Evolutionary conservation across 768 basidiomycete genomes (phyloP).

Genomic region (Suillus subluteus): DNA sequence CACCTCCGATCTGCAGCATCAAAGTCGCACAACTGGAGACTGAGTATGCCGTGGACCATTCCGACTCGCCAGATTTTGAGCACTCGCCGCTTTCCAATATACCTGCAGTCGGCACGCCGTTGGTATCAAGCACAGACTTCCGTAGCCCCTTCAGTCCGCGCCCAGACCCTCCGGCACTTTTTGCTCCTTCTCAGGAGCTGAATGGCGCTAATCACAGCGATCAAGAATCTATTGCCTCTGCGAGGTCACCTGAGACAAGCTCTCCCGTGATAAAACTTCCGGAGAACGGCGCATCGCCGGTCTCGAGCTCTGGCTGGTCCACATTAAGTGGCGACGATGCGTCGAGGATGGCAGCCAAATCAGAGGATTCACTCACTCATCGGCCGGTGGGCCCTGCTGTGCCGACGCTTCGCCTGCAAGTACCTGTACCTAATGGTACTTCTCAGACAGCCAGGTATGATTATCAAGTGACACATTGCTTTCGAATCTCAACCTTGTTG

Average conservation of each 20-base stretch:
- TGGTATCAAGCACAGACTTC: constrained; percentile 20
- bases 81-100: constrained; percentile 36
- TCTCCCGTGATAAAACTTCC: constrained; percentile 35
- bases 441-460: background rate
- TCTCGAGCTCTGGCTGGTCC: constrained; percentile 33
- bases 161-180: constrained; percentile 22
- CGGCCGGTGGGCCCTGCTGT: constrained; percentile 18
- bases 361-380: constrained; percentile 6
- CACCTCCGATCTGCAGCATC: constrained; percentile 18
- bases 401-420: constrained; percentile 33
- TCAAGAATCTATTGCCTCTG: constrained; percentile 28
- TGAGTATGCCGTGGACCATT: constrained; percentile 31
- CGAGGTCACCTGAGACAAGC: constrained; percentile 31
- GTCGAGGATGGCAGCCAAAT: constrained; percentile 22
- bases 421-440: constrained; percentile 26
- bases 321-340: constrained; percentile 26
- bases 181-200: constrained; percentile 26
- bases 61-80: constrained; percentile 24
- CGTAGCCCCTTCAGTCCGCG: constrained; percentile 35
- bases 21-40: constrained; percentile 35
- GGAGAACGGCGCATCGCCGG: constrained; percentile 26
- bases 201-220: constrained; percentile 12
- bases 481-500: background rate
- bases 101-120: constrained; percentile 34
- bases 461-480: constrained; percentile 9